Percentiles rank a stretch among this genome's conserved stretches.
Conservation (phyloP, 1,284 basidiomycete genomes). For the Fomitopsis betulina region DNA sequence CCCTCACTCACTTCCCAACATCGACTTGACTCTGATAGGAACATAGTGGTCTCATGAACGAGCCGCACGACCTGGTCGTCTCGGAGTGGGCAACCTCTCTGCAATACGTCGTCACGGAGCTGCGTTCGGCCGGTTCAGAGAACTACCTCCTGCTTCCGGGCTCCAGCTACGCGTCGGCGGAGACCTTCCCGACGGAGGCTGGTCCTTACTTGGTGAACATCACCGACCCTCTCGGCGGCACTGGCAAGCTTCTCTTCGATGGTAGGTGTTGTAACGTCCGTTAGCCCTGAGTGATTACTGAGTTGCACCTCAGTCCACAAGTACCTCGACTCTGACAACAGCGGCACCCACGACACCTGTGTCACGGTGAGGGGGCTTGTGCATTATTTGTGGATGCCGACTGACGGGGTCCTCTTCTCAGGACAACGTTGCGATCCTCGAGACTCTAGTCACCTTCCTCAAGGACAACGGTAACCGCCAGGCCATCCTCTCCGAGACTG, state of each 20-base stretch:
- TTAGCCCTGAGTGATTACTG: neutral
- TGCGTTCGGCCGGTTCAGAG: slow-evolving; percentile 42
- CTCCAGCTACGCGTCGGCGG: slow-evolving; percentile 39
- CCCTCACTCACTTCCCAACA: neutral
- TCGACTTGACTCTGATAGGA: neutral
- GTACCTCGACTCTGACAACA: slow-evolving; percentile 58
- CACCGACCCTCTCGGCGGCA: slow-evolving; percentile 49
- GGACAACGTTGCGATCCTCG: slow-evolving; percentile 44
- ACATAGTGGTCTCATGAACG: slow-evolving; percentile 44
- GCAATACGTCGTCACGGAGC: slow-evolving; percentile 45
- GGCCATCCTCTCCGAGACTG: slow-evolving; percentile 55
- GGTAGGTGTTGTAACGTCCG: slow-evolving; percentile 21
- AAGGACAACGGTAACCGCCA: slow-evolving; percentile 46
- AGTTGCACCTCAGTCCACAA: slow-evolving; percentile 44
- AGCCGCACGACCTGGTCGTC: slow-evolving; percentile 43
- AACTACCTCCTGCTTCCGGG: slow-evolving; percentile 46
- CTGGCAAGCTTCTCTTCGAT: slow-evolving; percentile 52
- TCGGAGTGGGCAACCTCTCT: slow-evolving; percentile 42
- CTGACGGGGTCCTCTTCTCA: slow-evolving; percentile 3
- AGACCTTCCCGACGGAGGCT: slow-evolving; percentile 46
- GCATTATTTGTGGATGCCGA: neutral
- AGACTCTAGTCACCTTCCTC: slow-evolving; percentile 43
- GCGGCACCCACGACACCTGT: slow-evolving; percentile 46
- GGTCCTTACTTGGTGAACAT: slow-evolving; percentile 46
- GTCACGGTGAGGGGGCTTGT: slow-evolving; percentile 29